Percentiles rank a stretch among this genome's conserved stretches.
These are phyloP conservation scores for Meyerozyma athensensis DNA, from an alignment of 1,139 yeast genomes.

Conservation along the genomic window DNA sequence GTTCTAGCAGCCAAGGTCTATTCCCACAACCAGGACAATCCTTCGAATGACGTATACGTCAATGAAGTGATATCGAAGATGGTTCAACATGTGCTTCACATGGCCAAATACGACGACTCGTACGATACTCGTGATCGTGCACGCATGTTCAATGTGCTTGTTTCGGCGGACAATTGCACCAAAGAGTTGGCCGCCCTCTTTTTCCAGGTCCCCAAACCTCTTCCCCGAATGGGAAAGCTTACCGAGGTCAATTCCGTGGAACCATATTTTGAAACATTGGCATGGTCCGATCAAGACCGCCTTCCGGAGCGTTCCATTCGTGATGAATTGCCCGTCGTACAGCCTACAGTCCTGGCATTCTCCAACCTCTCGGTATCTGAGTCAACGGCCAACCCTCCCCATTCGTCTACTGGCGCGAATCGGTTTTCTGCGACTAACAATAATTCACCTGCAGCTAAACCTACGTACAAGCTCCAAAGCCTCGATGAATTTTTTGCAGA, in stretches of 20 bases:
- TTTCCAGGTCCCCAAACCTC: conserved; percentile 78
- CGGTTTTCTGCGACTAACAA: conserved; percentile 3
- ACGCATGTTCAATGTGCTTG: conserved; percentile 58
- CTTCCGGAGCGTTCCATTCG: conserved; percentile 37
- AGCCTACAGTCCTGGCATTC: conserved; percentile 10
- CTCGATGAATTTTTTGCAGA: conserved; percentile 77
- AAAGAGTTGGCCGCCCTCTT: conserved; percentile 66
- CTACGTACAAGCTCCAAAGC: conserved; percentile 61
- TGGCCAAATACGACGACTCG: conserved; percentile 69
- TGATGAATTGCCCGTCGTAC: conserved; percentile 23
- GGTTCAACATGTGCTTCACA: conserved; percentile 57
- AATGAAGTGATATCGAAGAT: conserved; percentile 40
- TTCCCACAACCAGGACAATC: conserved; percentile 37
- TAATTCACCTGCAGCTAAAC: conserved; percentile 12
- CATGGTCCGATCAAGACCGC: conserved; percentile 31
- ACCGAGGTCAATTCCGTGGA: conserved; percentile 2
- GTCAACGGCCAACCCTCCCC: conserved; percentile 4
- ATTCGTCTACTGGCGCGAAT: conserved; percentile 7
- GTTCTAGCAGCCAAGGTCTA: conserved; percentile 71
- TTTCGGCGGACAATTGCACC: conserved; percentile 29
- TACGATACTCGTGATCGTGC: conserved; percentile 86
- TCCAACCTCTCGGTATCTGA: conserved; percentile 5
- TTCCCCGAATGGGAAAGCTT: conserved; percentile 30
- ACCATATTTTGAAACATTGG: conserved; percentile 23
- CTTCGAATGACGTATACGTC: background rate